These are phyloP conservation scores for Vachellia pachyceras DNA, from an alignment of 306 rosid genomes.

Conservation along the genomic window DNA sequence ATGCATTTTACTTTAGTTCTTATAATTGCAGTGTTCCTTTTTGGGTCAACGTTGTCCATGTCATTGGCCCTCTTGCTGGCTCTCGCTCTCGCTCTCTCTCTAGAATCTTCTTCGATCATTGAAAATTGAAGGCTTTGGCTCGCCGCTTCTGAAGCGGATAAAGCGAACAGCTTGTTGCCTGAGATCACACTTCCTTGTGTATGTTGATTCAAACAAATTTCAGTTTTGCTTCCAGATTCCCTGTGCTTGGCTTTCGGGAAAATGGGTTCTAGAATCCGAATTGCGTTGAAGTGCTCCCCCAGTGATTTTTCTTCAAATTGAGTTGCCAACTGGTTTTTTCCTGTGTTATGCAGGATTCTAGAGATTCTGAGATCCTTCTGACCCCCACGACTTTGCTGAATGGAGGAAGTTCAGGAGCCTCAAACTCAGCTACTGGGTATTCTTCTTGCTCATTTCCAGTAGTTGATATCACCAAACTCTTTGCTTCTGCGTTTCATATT, in stretches of 20 bases:
- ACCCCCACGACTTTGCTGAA: conserved; percentile 14
- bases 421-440: conserved; percentile 51
- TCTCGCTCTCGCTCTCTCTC: conserved; percentile 40
- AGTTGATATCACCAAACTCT: background rate
- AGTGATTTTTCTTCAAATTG: background rate
- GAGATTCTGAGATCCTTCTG: background rate
- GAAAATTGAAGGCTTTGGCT: background rate
- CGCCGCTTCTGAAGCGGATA: background rate
- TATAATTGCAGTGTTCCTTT: no score
- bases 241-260: conserved; percentile 23
- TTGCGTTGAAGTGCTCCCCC: background rate
- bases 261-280: conserved; percentile 1
- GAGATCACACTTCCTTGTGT: conserved; percentile 28
- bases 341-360: background rate
- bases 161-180: background rate
- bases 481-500: background rate
- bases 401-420: conserved; percentile 64
- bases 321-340: background rate
- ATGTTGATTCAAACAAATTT: background rate
- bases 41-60: background rate
- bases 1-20: no score
- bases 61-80: background rate
- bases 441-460: background rate
- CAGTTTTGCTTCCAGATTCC: background rate
- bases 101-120: conserved; percentile 54